These are phyloP conservation scores for Yamadazyma jaroonii DNA, from an alignment of 1,139 yeast genomes.

Conservation along the genomic window DNA sequence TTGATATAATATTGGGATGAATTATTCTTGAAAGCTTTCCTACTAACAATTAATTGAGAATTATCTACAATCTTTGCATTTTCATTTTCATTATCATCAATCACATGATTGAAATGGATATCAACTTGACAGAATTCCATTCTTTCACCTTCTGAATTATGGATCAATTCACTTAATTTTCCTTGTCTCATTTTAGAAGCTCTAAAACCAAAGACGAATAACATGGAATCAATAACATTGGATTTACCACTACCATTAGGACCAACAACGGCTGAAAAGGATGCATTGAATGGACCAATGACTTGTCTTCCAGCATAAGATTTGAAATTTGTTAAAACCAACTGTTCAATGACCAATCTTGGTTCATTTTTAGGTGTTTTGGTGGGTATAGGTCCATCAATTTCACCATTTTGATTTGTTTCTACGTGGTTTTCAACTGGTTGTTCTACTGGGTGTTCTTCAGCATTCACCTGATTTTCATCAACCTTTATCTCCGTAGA, in stretches of 20 bases:
- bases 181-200: slow-evolving; percentile 98
- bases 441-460: too few relatives aligned
- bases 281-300: slow-evolving; percentile 91
- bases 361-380: too few relatives aligned
- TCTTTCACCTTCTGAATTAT: slow-evolving; percentile 70
- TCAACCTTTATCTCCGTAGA: not conserved
- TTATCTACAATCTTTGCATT: slow-evolving; percentile 37
- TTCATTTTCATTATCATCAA: slow-evolving; percentile 22
- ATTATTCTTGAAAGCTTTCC: slow-evolving; percentile 77
- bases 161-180: slow-evolving; percentile 85
- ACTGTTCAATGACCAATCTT: slow-evolving; percentile 69
- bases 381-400: not conserved
- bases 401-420: not conserved
- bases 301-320: slow-evolving; percentile 94
- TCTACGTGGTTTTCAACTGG: too few relatives aligned
- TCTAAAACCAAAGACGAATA: slow-evolving; percentile 95
- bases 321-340: slow-evolving; percentile 82
- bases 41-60: slow-evolving; percentile 66
- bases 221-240: slow-evolving; percentile 91
- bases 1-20: slow-evolving; percentile 78
- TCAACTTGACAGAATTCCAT: slow-evolving; percentile 84
- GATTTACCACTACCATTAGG: slow-evolving; percentile 99
- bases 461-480: too few relatives aligned
- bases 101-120: slow-evolving; percentile 80
- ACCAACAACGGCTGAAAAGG: slow-evolving; percentile 98